Base-by-base conservation (phyloP, 1,284 basidiomycete genomes). In the Boletus sp. region DNA sequence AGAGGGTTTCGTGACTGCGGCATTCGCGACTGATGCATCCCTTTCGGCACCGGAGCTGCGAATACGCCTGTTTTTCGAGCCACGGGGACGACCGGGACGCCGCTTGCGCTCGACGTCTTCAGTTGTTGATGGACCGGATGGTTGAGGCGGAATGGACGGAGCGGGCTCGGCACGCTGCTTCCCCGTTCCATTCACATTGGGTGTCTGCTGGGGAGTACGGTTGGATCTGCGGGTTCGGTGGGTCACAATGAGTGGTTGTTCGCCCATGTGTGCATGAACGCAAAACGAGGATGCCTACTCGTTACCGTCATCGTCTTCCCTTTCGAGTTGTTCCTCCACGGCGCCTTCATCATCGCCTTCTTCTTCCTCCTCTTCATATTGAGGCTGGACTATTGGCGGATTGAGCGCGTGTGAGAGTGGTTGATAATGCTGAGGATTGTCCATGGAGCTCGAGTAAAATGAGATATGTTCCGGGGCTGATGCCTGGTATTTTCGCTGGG, bases 391-490 rank as follows among this genome's bases (percentile, higher is more conserved):
- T 59, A 77, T 76, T 58, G 83, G 85, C 3, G 85, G 87, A 72
- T 89, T 79, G 53, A 91, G 80, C 53, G 89, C 90, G 78, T 90
- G 86, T 62, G 89, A 91, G 68, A 91, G 81, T 48, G 89, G 87
- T 65, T 90, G 88, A 77, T 91, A 91, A 70, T 89, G 85, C 73
- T 90, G 89, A 59, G 86, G 85, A 71, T 89, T 88, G 76, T 89
- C 88, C 88, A 89, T 90, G 17, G 21, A 52, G 43, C 37, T 61
- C 46, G 38, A 56, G 43, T 63, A 50, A 56, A 51, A 68, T 67
- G 65, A 60, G 64, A 68, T 72, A 61, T 68, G 71, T 60, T 71
- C 59, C 66, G 57, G 71, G 65, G 68, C 50, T 59, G 53, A 58
- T 63, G 65, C 62, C 63, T 70, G 59, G 54, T 59, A 63, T 71